These are phyloP conservation scores for Fusarium sacchari DNA, from an alignment of 2,329 filamentous ascomycete species.

Conservation along the genomic window DNA sequence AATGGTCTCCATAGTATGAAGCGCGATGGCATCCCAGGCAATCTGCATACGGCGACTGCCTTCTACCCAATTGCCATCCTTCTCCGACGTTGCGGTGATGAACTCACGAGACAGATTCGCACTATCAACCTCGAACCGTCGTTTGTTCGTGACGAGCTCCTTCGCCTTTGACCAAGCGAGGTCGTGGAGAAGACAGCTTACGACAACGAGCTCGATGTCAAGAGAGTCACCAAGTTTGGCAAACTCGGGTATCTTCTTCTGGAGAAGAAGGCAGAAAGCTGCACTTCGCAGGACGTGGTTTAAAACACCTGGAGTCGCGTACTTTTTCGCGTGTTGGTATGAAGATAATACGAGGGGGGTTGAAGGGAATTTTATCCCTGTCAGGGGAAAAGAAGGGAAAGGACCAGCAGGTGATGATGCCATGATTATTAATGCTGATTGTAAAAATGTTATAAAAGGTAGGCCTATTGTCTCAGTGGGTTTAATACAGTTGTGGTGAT, in stretches of 20 bases:
- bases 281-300: background rate
- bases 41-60: background rate
- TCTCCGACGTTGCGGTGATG: background rate
- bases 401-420: background rate
- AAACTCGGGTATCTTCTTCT: background rate
- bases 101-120: background rate
- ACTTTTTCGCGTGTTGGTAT: background rate
- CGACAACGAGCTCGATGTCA: background rate
- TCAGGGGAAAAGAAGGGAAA: background rate
- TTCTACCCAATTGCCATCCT: rapidly evolving
- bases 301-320: background rate
- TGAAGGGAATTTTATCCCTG: background rate
- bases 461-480: background rate
- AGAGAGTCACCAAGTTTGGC: background rate
- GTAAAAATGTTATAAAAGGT: no score
- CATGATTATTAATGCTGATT: rapidly evolving
- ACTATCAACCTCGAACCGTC: background rate
- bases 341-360: background rate
- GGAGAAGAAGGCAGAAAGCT: background rate
- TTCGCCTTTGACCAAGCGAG: background rate
- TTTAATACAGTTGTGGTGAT: background rate
- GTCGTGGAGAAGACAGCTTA: background rate
- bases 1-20: background rate
- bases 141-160: background rate
- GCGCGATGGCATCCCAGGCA: background rate